These are phyloP conservation scores for Chimonanthus salicifolius DNA, from an alignment of 164 flowering plant genomes.

Conservation along the genomic window DNA sequence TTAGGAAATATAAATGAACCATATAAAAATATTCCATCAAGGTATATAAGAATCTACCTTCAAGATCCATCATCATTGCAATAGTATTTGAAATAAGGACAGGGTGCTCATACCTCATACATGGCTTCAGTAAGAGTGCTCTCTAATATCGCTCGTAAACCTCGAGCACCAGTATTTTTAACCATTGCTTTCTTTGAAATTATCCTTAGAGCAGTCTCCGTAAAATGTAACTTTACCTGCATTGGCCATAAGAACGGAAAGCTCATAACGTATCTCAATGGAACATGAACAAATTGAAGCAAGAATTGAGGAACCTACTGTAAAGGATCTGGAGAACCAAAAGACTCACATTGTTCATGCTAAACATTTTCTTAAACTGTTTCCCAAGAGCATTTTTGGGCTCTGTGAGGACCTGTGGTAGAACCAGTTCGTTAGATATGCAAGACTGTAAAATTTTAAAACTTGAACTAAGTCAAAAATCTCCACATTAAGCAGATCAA, in stretches of 20 bases:
- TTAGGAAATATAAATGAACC: neutral
- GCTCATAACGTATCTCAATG: neutral
- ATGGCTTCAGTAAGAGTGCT: constrained; percentile 87
- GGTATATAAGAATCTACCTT: neutral
- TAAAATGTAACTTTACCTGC: constrained; percentile 90
- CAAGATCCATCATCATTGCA: neutral
- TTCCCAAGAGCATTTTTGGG: constrained; percentile 97
- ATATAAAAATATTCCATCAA: neutral
- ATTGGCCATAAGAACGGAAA: constrained; percentile 5
- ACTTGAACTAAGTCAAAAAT: no score
- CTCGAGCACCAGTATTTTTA: constrained; percentile 98
- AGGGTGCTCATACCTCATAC: constrained; percentile 68
- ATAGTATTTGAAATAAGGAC: neutral
- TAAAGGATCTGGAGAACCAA: neutral
- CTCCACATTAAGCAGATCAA: neutral
- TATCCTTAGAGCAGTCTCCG: constrained; percentile 66
- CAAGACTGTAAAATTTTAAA: neutral
- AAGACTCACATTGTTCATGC: constrained; percentile 83
- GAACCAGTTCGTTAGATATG: constrained; percentile 1
- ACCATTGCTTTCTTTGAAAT: constrained; percentile 85
- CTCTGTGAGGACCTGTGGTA: constrained; percentile 70
- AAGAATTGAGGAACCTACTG: neutral
- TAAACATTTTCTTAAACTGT: constrained; percentile 91
- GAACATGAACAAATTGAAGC: neutral
- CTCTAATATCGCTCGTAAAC: constrained; percentile 81